These are phyloP conservation scores for Fusarium sp. DNA, from an alignment of 2,329 filamentous ascomycete species.

Conservation along the genomic window DNA sequence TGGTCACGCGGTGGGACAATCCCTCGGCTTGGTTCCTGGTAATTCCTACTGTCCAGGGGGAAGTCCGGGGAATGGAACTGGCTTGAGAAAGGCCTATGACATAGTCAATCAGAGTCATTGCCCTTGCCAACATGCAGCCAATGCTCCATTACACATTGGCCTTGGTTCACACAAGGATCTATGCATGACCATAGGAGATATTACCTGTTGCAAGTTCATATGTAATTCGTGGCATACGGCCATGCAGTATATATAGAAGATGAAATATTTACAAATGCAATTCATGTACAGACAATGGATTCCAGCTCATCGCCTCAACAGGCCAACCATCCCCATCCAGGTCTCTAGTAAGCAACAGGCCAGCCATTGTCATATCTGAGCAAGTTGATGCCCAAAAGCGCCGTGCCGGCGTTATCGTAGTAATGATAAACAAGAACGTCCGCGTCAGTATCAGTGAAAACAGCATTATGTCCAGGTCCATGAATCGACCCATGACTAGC, in stretches of 20 bases:
- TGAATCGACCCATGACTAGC: conserved; percentile 43
- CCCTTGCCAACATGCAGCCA: no score
- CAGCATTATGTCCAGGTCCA: conserved; percentile 46
- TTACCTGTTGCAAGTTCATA: background rate
- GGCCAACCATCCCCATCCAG: rapidly evolving
- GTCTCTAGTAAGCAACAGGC: conserved; percentile 44
- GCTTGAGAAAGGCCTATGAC: no score
- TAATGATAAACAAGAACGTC: conserved; percentile 48
- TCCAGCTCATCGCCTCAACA: background rate
- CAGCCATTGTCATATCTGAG: conserved; percentile 43
- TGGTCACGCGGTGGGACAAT: background rate
- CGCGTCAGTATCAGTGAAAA: conserved; percentile 45
- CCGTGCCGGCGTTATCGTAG: conserved; percentile 38
- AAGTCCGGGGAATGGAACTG: background rate
- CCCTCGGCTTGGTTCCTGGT: background rate
- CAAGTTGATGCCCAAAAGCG: conserved; percentile 45
- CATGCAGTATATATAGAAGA: background rate
- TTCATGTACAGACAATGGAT: conserved; percentile 1
- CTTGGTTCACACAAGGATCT: rapidly evolving
- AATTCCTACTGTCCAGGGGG: background rate
- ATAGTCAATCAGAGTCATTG: background rate
- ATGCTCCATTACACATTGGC: rapidly evolving
- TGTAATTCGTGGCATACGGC: background rate
- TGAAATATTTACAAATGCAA: conserved; percentile 10
- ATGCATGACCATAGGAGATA: rapidly evolving